Percentiles rank a stretch among this genome's conserved stretches.
Conservation (phyloP, 306 rosid genomes). For the Sindora glabra region DNA sequence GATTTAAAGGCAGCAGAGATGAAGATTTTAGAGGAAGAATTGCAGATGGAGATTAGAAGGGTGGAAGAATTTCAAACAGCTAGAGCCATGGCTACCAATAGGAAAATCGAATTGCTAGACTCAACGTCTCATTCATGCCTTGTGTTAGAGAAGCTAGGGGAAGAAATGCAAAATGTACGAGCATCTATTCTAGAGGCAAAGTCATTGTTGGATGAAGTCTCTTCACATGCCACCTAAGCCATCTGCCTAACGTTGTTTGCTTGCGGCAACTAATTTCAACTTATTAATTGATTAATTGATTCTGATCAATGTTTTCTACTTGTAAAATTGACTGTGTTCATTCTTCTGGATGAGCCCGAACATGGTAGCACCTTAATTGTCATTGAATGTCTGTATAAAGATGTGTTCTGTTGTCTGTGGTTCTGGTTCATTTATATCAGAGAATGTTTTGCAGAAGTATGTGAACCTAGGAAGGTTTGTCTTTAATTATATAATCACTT, state of each 20-base stretch:
- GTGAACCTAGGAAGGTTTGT: too few relatives aligned
- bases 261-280: too few relatives aligned
- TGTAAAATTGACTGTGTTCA: too few relatives aligned
- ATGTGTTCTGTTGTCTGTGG: too few relatives aligned
- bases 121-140: constrained; percentile 23
- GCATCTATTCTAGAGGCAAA: constrained; percentile 53
- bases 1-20: constrained; percentile 39
- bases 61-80: constrained; percentile 35
- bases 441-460: too few relatives aligned
- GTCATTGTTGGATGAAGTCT: constrained; percentile 36
- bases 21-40: constrained; percentile 56
- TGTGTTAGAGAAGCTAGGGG: constrained; percentile 43
- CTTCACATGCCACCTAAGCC: constrained; percentile 29
- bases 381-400: too few relatives aligned
- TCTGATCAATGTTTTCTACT: too few relatives aligned
- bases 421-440: too few relatives aligned
- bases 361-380: too few relatives aligned
- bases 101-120: constrained; percentile 33
- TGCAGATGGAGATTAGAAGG: constrained; percentile 29
- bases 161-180: constrained; percentile 41
- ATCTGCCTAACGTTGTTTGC: constrained; percentile 4
- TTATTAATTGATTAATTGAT: too few relatives aligned
- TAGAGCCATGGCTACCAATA: constrained; percentile 35
- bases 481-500: too few relatives aligned
- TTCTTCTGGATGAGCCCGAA: too few relatives aligned